Conservation (phyloP, 2,329 filamentous ascomycete genomes). For the Ilyonectria robusta region DNA sequence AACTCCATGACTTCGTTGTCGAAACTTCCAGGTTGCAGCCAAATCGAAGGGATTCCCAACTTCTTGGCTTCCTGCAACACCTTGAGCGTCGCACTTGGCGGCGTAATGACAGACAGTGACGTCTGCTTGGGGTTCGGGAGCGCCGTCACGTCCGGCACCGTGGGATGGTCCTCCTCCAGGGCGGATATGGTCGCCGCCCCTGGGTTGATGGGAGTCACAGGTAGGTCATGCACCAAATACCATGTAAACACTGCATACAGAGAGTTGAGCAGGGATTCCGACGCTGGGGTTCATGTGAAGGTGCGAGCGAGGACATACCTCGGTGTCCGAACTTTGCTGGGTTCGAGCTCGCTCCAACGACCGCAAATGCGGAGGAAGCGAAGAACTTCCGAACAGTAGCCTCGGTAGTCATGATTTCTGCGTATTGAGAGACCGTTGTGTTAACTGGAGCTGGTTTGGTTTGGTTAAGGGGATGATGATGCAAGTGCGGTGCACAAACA, state of each 20-base stretch:
- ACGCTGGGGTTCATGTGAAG: not conserved
- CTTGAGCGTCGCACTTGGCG: slow-evolving; percentile 81
- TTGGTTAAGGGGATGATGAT: slow-evolving; percentile 4
- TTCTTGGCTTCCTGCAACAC: slow-evolving; percentile 84
- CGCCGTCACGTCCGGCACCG: slow-evolving; percentile 75
- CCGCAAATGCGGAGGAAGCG: slow-evolving; percentile 83
- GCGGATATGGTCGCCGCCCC: slow-evolving; percentile 75
- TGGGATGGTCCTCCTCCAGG: slow-evolving; percentile 68
- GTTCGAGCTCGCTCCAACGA: slow-evolving; percentile 91
- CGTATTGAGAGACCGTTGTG: not conserved
- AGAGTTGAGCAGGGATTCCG: slow-evolving; percentile 12
- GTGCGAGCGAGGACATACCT: slow-evolving; percentile 64
- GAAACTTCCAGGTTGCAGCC: slow-evolving; percentile 93
- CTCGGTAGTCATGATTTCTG: slow-evolving; percentile 73
- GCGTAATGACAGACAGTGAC: slow-evolving; percentile 88
- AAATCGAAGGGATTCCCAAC: slow-evolving; percentile 81
- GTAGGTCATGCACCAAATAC: slow-evolving; percentile 84
- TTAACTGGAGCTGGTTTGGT: not conserved
- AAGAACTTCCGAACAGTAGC: slow-evolving; percentile 85
- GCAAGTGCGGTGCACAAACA: slow-evolving; percentile 24
- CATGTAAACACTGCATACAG: slow-evolving; percentile 81
- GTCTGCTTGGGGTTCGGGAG: slow-evolving; percentile 79
- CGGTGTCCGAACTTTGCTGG: slow-evolving; percentile 90
- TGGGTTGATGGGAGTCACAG: slow-evolving; percentile 89
- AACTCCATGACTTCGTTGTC: slow-evolving; percentile 81